Evolutionary conservation across 768 basidiomycete genomes (phyloP), one percentile per base, ranked within the genome.

Genomic region (Russula lepida): DNA sequence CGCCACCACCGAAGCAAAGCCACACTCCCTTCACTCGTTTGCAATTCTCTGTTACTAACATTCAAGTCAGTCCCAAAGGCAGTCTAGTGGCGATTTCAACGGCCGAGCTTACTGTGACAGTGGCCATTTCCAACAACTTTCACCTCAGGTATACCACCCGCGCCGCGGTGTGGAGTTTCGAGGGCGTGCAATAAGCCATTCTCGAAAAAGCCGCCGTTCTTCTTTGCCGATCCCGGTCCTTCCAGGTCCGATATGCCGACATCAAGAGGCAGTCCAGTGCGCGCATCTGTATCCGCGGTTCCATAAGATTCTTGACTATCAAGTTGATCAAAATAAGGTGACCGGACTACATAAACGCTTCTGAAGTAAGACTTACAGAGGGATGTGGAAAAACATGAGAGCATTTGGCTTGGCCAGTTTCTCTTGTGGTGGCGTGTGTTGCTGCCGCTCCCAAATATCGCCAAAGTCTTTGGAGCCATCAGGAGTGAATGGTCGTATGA

Each of bases 321-420:
- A 50, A 41, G 11, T 41, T 27, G 46, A 58, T 37, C 21, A 44
- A n/a, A 44, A 23, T 48, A 52, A 61, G 50, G 15, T 37, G 25
- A 32, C 28, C 30, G 13, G 56, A 39, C 9, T 30, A 63, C 55
- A 30, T 27, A 12, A 2, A 39, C 33, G 30, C 12, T 28, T 0
- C 55, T 7, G 32, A 27, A 50, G 23, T 19, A 53, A 30, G 27
- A 77, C 86, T 23, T 69, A 91, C 87, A 98, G 69, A 54, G 95
- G 95, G 50, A 99, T 98, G 67, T 98, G 95, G 84, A 97, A 98
- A 75, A 95, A 97, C 88, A 92, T 90, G 66, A 98, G 72, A 0
- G 92, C 95, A 68, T 98, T 98, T 1, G 95, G 95, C 72, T 97
- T 98, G 4, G 89, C 91, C 3, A 94, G 77, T 58, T 77, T 78